Base-by-base conservation (phyloP, 768 basidiomycete species). In the Rhizopogon vulgaris region DNA sequence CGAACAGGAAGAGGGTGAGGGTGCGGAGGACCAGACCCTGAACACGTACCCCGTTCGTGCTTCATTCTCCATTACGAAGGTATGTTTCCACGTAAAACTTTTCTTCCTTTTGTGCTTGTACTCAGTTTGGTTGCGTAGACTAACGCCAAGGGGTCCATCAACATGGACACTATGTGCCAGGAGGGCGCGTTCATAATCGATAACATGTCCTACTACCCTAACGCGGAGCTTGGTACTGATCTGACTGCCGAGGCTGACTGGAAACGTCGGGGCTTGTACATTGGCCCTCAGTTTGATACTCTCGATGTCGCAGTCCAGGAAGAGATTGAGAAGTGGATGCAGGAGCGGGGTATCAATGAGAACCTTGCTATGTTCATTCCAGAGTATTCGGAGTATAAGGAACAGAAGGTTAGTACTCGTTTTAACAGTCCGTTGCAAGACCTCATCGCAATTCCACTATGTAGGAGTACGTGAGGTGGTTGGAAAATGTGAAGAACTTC, bases 251-350 rank as follows among this genome's bases (percentile, higher is more conserved):
- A 98, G 57, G 87, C 89, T 7, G 94, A 97, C 72, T 97, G 90
- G 92, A 88, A 87, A 66, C 83, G 94, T 42, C 81, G 94, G 17
- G 92, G 89, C 2, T 72, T 89, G 57, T 98, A 96, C 76, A 83
- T 95, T 64, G 95, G 95, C 1, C 95, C 94, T 48, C 84, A 87
- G 74, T 98, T 96, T 62, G 90, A 94, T 53, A 88, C 91, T 43
- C 83, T 98, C 40, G 95, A 98, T 63, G 77, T 84, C 39, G 65
- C 70, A 1, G 82, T 99, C 15, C 95, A 98, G 70, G 87, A 93
- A 58, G 88, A 91, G 67, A 93, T 98, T 65, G 91, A 95, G 63
- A 79, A 80, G 64, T 98, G 78, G 79, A 71, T 99, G 52, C 78
- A 83, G 57, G 94, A 97, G 73, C 85, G 95, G 49, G 94, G 93